phyloP scores from a whole-genome alignment of 306 rosid genomes.

The Betula pendula region DNA sequence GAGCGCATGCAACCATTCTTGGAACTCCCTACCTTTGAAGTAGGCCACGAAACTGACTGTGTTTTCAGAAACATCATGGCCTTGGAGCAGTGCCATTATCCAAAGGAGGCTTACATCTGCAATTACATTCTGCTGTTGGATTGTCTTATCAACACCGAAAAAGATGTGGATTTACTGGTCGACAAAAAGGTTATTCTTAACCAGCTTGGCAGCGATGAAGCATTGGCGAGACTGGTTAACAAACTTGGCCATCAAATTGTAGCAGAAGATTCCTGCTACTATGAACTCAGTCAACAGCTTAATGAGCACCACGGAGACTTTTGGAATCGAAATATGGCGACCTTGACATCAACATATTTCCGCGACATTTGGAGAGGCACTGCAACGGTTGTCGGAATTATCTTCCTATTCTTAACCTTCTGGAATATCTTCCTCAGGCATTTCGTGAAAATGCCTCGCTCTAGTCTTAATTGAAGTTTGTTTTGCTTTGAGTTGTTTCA shows the following conservation, averaged over 20 bases:
- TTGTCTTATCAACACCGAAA: constrained; percentile 19
- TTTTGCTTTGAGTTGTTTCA: background rate
- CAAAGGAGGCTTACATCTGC: constrained; percentile 14
- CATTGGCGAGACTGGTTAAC: constrained; percentile 21
- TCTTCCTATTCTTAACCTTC: constrained; percentile 8
- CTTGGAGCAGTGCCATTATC: constrained; percentile 36
- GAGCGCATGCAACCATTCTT: background rate
- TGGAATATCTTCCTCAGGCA: background rate
- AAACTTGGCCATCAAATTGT: constrained; percentile 18
- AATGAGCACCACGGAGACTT: background rate
- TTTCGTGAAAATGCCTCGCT: background rate
- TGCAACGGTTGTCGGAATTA: constrained; percentile 29
- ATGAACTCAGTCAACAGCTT: background rate
- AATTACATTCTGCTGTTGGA: constrained; percentile 28
- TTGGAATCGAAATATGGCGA: constrained; percentile 26
- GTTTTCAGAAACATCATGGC: constrained; percentile 37
- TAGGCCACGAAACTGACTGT: constrained; percentile 15
- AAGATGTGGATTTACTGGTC: constrained; percentile 28
- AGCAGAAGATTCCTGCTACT: constrained; percentile 6
- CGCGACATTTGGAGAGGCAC: constrained; percentile 38
- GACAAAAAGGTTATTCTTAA: constrained; percentile 14
- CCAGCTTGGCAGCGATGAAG: constrained; percentile 25
- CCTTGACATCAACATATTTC: constrained; percentile 29
- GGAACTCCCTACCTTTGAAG: constrained; percentile 4
- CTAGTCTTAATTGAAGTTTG: background rate